Evolutionary conservation across 202 grass and related monocot genomes (phyloP).

Genomic region (Setaria viridis): DNA sequence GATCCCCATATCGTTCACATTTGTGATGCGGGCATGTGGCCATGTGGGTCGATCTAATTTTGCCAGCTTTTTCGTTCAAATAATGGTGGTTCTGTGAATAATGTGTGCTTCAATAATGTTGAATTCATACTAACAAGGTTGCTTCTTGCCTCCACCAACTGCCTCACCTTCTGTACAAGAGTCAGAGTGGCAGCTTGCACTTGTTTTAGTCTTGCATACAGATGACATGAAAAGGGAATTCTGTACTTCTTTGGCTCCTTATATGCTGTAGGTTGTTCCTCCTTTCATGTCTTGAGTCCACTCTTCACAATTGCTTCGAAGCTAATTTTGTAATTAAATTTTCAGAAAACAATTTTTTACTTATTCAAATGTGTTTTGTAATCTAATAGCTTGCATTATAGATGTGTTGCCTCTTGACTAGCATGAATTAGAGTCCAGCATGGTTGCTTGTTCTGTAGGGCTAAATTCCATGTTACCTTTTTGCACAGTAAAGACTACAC

Average conservation of each 20-base stretch:
- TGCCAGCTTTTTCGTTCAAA: neutral
- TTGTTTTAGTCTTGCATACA: constrained; percentile 3
- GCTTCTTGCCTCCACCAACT: neutral
- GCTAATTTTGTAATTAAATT: constrained; percentile 19
- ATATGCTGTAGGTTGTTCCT: neutral
- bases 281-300: neutral
- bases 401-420: constrained; percentile 28
- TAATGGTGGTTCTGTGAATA: neutral
- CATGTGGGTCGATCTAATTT: neutral
- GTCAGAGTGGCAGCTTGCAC: neutral
- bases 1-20: neutral
- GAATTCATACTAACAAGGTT: neutral
- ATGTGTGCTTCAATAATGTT: neutral
- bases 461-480: constrained; percentile 44
- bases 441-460: constrained; percentile 19
- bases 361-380: constrained; percentile 6
- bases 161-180: neutral
- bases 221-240: neutral
- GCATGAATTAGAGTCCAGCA: neutral
- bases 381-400: constrained; percentile 1
- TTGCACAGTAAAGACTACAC: constrained; percentile 60
- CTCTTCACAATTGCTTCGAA: neutral
- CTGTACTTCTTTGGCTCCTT: neutral
- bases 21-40: neutral
- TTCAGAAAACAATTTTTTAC: neutral